Conservation (phyloP, 495 filamentous ascomycete species). For the Evansstolkia leycettana region DNA sequence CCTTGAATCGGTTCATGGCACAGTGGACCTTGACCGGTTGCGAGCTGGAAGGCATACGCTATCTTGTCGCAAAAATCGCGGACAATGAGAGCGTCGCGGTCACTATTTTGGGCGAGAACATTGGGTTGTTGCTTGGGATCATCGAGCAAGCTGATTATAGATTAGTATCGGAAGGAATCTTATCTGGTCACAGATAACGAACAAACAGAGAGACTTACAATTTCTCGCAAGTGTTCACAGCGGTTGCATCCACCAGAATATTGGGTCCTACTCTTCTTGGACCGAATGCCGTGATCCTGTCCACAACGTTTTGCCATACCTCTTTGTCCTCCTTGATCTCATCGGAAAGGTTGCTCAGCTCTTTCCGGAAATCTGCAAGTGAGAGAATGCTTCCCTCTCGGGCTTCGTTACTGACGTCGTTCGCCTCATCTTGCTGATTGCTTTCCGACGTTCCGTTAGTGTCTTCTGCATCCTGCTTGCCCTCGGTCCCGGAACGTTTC, state of each 20-base stretch:
- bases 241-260: constrained; percentile 74
- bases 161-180: too few relatives aligned
- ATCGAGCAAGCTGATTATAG: constrained; percentile 19
- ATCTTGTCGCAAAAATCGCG: constrained; percentile 82
- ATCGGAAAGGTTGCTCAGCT: constrained; percentile 55
- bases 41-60: constrained; percentile 83
- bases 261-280: constrained; percentile 79
- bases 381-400: constrained; percentile 44
- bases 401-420: constrained; percentile 35
- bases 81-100: constrained; percentile 46
- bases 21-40: constrained; percentile 78
- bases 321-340: constrained; percentile 51
- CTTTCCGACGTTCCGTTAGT: constrained; percentile 14
- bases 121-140: constrained; percentile 23
- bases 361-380: constrained; percentile 59
- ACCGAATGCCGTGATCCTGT: constrained; percentile 81
- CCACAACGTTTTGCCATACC: constrained; percentile 62
- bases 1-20: constrained; percentile 93
- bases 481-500: constrained; percentile 34
- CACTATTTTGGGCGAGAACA: constrained; percentile 11
- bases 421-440: constrained; percentile 17
- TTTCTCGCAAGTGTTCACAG: constrained; percentile 57
- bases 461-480: constrained; percentile 22
- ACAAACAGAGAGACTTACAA: constrained; percentile 42
- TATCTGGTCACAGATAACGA: too few relatives aligned